phyloP scores from a whole-genome alignment of 805 yeast genomes.

The Lachancea thermotolerans region DNA sequence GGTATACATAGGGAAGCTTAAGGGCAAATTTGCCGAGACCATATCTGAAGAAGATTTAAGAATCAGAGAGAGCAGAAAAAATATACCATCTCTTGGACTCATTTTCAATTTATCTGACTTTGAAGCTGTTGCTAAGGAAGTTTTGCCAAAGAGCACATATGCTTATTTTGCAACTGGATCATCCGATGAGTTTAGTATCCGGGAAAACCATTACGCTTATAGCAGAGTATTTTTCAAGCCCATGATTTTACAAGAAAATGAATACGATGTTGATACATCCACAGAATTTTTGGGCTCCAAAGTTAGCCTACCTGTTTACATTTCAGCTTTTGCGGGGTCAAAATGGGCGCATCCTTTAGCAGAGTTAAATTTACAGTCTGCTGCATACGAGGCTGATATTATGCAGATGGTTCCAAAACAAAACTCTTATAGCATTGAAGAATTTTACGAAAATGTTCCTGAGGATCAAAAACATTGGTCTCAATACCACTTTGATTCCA shows the following conservation, averaged over 20 bases:
- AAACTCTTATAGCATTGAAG: slow-evolving; percentile 37
- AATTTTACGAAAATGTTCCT: slow-evolving; percentile 34
- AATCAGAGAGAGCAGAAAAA: slow-evolving; percentile 9
- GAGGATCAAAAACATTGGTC: slow-evolving; percentile 39
- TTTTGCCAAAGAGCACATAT: slow-evolving; percentile 33
- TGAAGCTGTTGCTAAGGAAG: slow-evolving; percentile 35
- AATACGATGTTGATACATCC: slow-evolving; percentile 32
- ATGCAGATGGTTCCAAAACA: slow-evolving; percentile 44
- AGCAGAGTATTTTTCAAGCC: slow-evolving; percentile 41
- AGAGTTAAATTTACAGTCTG: slow-evolving; percentile 21
- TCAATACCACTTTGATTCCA: slow-evolving; percentile 42
- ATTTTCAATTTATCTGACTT: slow-evolving; percentile 36
- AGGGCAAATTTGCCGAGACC: slow-evolving; percentile 11
- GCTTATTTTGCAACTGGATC: slow-evolving; percentile 43
- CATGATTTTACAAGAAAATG: slow-evolving; percentile 34
- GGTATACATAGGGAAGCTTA: slow-evolving; percentile 13
- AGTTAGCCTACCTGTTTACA: slow-evolving; percentile 41
- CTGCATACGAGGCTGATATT: slow-evolving; percentile 29
- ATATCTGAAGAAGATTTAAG: slow-evolving; percentile 15
- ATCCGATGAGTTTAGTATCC: slow-evolving; percentile 42
- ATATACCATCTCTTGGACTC: slow-evolving; percentile 30
- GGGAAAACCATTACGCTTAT: slow-evolving; percentile 40
- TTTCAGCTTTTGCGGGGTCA: slow-evolving; percentile 43
- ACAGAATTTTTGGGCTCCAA: slow-evolving; percentile 46
- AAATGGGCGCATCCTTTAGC: slow-evolving; percentile 40